phyloP scores from a whole-genome alignment of 768 basidiomycete species.

The Mycena rebaudengoi region DNA sequence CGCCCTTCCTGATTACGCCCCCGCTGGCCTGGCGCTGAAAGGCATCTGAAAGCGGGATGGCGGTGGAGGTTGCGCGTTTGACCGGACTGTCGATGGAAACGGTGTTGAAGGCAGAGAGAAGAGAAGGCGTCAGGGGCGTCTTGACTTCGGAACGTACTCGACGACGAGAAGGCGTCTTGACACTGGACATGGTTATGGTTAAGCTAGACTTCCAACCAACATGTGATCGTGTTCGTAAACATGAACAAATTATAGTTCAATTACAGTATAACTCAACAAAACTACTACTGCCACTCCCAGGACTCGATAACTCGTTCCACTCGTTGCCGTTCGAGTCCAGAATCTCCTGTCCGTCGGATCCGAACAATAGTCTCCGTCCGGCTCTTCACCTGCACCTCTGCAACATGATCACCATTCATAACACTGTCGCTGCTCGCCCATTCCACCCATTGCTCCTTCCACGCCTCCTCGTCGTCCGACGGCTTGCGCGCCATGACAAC shows the following conservation, averaged over 20 bases:
- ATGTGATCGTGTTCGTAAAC: background rate
- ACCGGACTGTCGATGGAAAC: constrained; percentile 59
- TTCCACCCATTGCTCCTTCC: constrained; percentile 56
- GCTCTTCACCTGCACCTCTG: constrained; percentile 51
- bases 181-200: constrained; percentile 1
- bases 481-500: constrained; percentile 50
- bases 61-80: constrained; percentile 62
- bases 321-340: constrained; percentile 76
- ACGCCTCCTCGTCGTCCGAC: constrained; percentile 46
- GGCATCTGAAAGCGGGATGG: constrained; percentile 59
- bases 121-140: constrained; percentile 59
- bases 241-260: background rate
- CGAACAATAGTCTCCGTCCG: constrained; percentile 62
- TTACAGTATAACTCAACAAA: background rate
- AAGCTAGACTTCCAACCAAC: background rate
- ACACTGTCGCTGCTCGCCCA: constrained; percentile 34
- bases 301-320: constrained; percentile 74
- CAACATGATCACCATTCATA: constrained; percentile 43
- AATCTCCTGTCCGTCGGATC: constrained; percentile 60
- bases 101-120: constrained; percentile 50
- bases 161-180: constrained; percentile 58
- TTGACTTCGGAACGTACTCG: constrained; percentile 59
- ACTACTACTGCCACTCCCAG: constrained; percentile 62
- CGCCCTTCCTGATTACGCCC: constrained; percentile 80
- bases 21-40: constrained; percentile 68